phyloP scores from a whole-genome alignment of 169 alveolate species.

The Perkinsus marinus region DNA sequence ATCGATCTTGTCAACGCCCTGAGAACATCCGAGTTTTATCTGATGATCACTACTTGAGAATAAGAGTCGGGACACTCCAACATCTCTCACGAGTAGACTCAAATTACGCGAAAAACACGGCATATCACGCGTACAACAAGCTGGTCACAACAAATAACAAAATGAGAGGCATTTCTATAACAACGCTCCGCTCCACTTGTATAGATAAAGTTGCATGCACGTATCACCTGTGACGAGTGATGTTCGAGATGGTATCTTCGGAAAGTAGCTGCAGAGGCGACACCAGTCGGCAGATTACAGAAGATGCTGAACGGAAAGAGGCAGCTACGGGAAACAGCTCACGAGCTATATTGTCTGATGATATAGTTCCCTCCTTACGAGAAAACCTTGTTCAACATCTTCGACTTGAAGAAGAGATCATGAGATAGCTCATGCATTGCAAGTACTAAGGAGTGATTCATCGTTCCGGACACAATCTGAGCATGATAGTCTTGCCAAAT shows the following conservation, averaged over 20 bases:
- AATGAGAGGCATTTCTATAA: too few species aligned
- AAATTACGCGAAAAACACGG: too few species aligned
- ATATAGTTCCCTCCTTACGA: slow-evolving; percentile 5
- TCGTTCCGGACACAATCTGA: slow-evolving; percentile 22
- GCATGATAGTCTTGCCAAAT: neutral
- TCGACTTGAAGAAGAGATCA: slow-evolving; percentile 22
- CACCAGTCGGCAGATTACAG: slow-evolving; percentile 40
- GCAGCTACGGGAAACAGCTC: neutral
- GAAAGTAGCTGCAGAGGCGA: slow-evolving; percentile 53
- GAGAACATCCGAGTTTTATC: neutral
- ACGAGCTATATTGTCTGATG: neutral
- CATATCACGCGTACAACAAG: too few species aligned
- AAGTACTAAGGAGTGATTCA: slow-evolving; percentile 37
- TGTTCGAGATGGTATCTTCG: slow-evolving; percentile 56
- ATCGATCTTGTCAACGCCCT: slow-evolving; percentile 28
- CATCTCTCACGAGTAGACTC: neutral
- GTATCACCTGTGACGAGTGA: slow-evolving; percentile 30
- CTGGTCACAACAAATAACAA: too few species aligned
- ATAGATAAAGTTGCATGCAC: slow-evolving; percentile 20
- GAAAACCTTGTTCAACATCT: slow-evolving; percentile 13
- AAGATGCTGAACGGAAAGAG: slow-evolving; percentile 1
- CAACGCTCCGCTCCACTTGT: too few species aligned
- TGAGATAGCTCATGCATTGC: slow-evolving; percentile 53
- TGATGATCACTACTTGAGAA: neutral
- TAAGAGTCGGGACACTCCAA: neutral